Conservation (phyloP, 164 flowering plant species). For the Buxus sempervirens region DNA sequence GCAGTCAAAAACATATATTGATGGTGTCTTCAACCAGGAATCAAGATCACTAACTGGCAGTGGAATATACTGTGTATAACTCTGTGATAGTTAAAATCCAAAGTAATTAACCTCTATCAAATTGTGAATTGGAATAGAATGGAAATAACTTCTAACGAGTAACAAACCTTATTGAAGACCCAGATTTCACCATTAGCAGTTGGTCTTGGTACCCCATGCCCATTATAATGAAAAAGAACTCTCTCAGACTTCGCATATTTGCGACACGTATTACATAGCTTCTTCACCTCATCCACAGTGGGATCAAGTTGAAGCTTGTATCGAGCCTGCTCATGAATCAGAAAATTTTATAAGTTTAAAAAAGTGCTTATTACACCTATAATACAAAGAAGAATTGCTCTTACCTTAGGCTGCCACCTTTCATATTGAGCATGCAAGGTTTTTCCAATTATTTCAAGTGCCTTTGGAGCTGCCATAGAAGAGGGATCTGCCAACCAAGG, state of each 20-base stretch:
- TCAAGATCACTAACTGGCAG: constrained; percentile 86
- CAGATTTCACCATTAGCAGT: constrained; percentile 96
- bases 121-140: not conserved
- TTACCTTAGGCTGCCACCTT: constrained; percentile 96
- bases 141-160: constrained; percentile 1
- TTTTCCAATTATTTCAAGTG: constrained; percentile 84
- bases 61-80: constrained; percentile 95
- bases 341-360: constrained; percentile 1
- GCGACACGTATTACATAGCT: constrained; percentile 85
- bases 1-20: constrained; percentile 97
- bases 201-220: constrained; percentile 98
- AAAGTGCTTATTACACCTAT: constrained; percentile 7
- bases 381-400: constrained; percentile 9
- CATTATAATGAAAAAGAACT: constrained; percentile 94
- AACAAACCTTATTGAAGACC: constrained; percentile 84
- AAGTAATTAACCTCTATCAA: not conserved
- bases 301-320: constrained; percentile 89
- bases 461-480: constrained; percentile 89
- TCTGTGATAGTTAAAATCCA: constrained; percentile 33
- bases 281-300: constrained; percentile 89
- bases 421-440: constrained; percentile 76
- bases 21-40: constrained; percentile 95
- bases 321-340: constrained; percentile 76
- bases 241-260: constrained; percentile 89
- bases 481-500: constrained; percentile 70